phyloP scores from a whole-genome alignment of 1,284 basidiomycete species.

The Ustilago lituana region DNA sequence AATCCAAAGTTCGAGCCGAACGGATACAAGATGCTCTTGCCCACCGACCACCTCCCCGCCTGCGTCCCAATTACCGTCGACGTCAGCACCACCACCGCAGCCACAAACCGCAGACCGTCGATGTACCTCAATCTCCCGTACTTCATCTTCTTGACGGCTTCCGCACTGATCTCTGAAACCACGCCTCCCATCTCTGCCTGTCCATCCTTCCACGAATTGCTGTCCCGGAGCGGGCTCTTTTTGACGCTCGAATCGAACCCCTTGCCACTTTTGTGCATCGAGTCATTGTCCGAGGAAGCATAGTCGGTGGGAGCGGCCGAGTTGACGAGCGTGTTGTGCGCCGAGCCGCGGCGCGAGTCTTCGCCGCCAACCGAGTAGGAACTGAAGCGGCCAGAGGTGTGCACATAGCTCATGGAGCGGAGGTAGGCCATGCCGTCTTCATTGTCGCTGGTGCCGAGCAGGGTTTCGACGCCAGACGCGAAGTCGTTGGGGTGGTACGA shows the following conservation, averaged over 20 bases:
- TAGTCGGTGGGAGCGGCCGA: constrained; percentile 30
- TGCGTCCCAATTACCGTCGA: constrained; percentile 29
- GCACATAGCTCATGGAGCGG: constrained; percentile 45
- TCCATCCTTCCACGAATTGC: constrained; percentile 35
- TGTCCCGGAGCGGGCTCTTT: constrained; percentile 27
- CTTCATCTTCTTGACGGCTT: constrained; percentile 35
- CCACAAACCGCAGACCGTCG: constrained; percentile 38
- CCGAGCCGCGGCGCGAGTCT: constrained; percentile 21
- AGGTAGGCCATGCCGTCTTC: constrained; percentile 46
- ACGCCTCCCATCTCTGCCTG: constrained; percentile 15
- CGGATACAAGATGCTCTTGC: constrained; percentile 46
- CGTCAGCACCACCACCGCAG: constrained; percentile 36
- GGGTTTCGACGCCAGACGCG: constrained; percentile 28
- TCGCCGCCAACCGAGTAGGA: constrained; percentile 20
- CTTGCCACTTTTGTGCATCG: constrained; percentile 20
- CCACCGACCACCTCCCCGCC: constrained; percentile 19
- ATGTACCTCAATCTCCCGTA: constrained; percentile 44
- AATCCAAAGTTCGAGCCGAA: constrained; percentile 41
- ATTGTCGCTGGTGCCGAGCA: constrained; percentile 16
- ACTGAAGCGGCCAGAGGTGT: constrained; percentile 34
- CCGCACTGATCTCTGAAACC: not conserved
- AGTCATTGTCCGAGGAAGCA: constrained; percentile 21
- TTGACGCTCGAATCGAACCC: constrained; percentile 8
- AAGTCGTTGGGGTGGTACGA: constrained; percentile 18
- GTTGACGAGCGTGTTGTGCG: constrained; percentile 35